Conservation (phyloP, 2,329 filamentous ascomycete species). For the Cryphonectria parasitica region DNA sequence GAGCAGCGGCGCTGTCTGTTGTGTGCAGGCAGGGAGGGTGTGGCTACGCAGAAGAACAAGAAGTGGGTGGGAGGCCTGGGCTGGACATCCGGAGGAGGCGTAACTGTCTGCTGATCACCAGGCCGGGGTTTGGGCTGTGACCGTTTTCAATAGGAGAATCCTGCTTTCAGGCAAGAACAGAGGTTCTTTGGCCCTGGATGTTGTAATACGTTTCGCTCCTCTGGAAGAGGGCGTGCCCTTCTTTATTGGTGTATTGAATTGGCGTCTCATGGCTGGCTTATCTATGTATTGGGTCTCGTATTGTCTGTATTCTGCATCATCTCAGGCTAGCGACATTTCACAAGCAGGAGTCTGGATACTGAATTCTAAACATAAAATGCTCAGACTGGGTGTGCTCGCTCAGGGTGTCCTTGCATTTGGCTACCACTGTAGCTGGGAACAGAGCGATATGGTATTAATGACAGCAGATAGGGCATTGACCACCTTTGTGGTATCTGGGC, state of each 20-base stretch:
- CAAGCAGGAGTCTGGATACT: neutral
- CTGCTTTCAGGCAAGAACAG: neutral
- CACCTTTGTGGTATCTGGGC: neutral
- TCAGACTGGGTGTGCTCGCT: neutral
- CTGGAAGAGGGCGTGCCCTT: neutral
- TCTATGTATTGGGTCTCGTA: neutral
- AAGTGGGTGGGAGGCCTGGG: slow-evolving; percentile 27
- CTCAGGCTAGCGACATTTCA: neutral
- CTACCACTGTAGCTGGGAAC: neutral
- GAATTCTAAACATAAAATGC: neutral
- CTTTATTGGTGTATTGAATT: neutral
- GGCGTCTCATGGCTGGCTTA: neutral
- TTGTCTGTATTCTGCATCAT: neutral
- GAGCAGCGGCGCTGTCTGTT: slow-evolving; percentile 56
- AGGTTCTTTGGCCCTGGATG: neutral
- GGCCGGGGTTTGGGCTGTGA: slow-evolving; percentile 18
- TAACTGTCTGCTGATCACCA: slow-evolving; percentile 30
- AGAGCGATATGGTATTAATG: neutral
- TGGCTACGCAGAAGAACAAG: slow-evolving; percentile 30
- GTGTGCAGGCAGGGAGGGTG: slow-evolving; percentile 47
- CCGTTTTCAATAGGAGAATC: neutral
- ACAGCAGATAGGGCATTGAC: neutral
- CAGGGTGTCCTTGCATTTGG: neutral
- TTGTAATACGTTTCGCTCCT: neutral
- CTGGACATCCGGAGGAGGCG: slow-evolving; percentile 25